Evolutionary conservation across 257 asterid species (phyloP).

Genomic region (Nicotiana knightiana): DNA sequence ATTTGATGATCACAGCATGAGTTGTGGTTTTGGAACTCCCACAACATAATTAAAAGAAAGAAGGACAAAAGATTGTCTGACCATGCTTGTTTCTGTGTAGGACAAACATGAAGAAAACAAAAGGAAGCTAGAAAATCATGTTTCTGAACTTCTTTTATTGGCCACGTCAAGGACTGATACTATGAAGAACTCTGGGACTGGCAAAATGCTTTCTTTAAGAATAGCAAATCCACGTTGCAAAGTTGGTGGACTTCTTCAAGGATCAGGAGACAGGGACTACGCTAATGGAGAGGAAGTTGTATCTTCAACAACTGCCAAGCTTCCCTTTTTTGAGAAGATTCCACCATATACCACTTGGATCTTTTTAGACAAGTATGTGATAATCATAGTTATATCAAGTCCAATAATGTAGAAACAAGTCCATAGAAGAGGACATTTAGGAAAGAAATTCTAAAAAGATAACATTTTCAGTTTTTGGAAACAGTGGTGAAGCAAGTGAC

Average conservation of each 20-base stretch:
- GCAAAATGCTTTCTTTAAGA: constrained; percentile 55
- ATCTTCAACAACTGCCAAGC: constrained; percentile 48
- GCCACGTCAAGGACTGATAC: constrained; percentile 48
- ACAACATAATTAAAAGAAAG: neutral
- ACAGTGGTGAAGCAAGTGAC: no score
- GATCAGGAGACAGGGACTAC: constrained; percentile 53
- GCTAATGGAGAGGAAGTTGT: constrained; percentile 53
- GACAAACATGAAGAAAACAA: constrained; percentile 53
- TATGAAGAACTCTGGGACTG: constrained; percentile 30
- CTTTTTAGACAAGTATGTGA: constrained; percentile 63
- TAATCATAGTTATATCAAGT: constrained; percentile 1
- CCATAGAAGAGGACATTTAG: neutral
- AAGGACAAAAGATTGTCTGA: neutral
- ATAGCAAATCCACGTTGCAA: constrained; percentile 55
- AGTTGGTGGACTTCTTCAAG: constrained; percentile 43
- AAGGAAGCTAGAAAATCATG: constrained; percentile 40
- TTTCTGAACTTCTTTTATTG: constrained; percentile 35
- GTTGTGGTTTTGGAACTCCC: neutral
- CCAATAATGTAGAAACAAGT: neutral
- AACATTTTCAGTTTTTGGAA: neutral
- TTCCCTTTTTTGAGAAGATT: constrained; percentile 61
- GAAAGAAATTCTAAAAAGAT: neutral
- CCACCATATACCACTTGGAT: constrained; percentile 95
- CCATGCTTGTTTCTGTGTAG: constrained; percentile 26
- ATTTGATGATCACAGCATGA: neutral